Evolutionary conservation across 2,329 filamentous ascomycete species (phyloP), one percentile per base, ranked within the genome.

Genomic region (Aureobasidium sp.): DNA sequence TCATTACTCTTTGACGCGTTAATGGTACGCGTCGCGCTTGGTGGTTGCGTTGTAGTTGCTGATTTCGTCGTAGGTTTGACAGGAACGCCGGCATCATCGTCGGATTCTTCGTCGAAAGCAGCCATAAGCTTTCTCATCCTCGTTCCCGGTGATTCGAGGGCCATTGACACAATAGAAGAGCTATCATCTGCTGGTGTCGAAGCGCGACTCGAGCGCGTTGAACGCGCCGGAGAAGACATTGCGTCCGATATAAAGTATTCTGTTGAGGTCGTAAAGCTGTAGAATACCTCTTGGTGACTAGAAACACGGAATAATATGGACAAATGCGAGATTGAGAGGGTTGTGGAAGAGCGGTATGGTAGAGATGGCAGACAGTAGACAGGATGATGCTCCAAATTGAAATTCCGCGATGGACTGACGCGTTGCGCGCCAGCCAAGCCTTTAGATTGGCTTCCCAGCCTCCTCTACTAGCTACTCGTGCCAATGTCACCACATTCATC

Each of bases 121-220:
- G 79, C 78, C 52, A 82, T 72, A 68, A 81, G 74, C 8, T 78
- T 79, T 64, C 76, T 77, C 53, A 81, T 76, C 67, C 81, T 82
- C 61, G 73, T 73, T 55, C 76, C 73, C 5, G 78, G 78, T 0
- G 77, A 77, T 52, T 61, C 57, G 10, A 61, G 27, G 2, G 57
- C 57, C 47, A 78, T 70, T 37, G 64, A 57, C 4, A 63, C 41
- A 10, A 65, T 60, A 8, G 63, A 64, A 8, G 62, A 57, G 37
- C 37, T 46, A 8, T 57, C 52, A 24, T 48, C 51, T 41, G 47
- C 47, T 34, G 62, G 62, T 41, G 62, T 63, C 32, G 62, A 63
- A 6, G 62, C 56, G 62, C 62, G 62, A 55, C 62, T 63, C 32
- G 62, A 63, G 20, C 62, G 62, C 56, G 62, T 59, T 26, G 62